phyloP scores from a whole-genome alignment of 2,329 filamentous ascomycete genomes.

The Aureobasidium vineae region DNA sequence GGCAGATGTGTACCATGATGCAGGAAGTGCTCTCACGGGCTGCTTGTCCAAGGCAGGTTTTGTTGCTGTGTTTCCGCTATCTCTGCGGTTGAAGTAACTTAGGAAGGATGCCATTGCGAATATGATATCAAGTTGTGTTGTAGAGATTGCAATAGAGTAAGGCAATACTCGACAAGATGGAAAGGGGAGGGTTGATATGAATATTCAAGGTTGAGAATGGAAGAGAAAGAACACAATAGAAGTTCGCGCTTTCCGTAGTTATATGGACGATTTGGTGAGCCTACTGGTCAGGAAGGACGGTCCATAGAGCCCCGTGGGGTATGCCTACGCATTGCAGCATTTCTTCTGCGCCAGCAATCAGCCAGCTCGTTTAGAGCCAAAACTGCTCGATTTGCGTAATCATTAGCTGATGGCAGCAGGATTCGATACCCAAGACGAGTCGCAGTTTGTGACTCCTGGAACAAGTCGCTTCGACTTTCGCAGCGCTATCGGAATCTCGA shows the following conservation, averaged over 20 bases:
- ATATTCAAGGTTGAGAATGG: constrained; percentile 1
- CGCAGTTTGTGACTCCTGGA: not conserved
- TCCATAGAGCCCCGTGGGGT: constrained; percentile 18
- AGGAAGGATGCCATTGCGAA: constrained; percentile 25
- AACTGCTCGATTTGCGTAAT: constrained; percentile 23
- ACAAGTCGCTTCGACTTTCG: not conserved
- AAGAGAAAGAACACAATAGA: constrained; percentile 1
- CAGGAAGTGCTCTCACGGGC: constrained; percentile 39
- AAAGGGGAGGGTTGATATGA: not conserved
- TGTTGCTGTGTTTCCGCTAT: constrained; percentile 18
- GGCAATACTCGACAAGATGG: constrained; percentile 7
- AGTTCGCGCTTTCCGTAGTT: constrained; percentile 2
- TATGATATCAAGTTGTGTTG: not conserved
- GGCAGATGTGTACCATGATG: constrained; percentile 48
- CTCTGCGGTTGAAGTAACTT: constrained; percentile 26
- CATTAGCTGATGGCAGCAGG: constrained; percentile 16
- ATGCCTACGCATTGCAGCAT: constrained; percentile 14
- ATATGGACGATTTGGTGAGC: constrained; percentile 3
- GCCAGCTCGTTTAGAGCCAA: constrained; percentile 15
- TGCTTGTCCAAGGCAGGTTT: constrained; percentile 18
- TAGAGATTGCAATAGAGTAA: constrained; percentile 6
- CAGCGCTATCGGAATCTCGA: constrained; percentile 20
- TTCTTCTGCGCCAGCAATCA: not conserved
- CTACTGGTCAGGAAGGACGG: constrained; percentile 12
- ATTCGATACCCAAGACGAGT: constrained; percentile 20